Evolutionary conservation across 2,329 filamentous ascomycete genomes (phyloP).

Genomic region (Fusarium virguliforme): DNA sequence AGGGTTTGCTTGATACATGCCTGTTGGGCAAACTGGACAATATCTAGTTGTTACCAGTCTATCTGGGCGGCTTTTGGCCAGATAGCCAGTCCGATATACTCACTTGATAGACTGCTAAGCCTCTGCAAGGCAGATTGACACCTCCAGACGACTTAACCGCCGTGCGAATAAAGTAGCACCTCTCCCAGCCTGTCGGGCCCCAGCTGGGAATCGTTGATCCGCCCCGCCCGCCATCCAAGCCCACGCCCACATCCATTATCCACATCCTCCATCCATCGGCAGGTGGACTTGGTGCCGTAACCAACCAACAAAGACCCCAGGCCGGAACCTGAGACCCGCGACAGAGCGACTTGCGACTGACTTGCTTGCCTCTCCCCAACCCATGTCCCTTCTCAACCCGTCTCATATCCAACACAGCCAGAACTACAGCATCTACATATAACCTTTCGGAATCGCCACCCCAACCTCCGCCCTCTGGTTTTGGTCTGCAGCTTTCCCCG

Average conservation of each 20-base stretch:
- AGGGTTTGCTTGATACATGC: not conserved
- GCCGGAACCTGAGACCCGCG: slow-evolving; percentile 37
- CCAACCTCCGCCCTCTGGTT: slow-evolving; percentile 17
- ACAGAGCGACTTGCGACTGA: slow-evolving; percentile 28
- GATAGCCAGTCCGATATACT: too few species aligned
- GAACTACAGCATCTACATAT: slow-evolving; percentile 13
- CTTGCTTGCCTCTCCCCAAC: slow-evolving; percentile 38
- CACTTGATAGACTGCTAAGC: not conserved
- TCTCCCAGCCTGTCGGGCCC: slow-evolving; percentile 22
- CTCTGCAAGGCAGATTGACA: not conserved
- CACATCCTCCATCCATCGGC: not conserved
- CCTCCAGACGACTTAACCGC: slow-evolving; percentile 6
- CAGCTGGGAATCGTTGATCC: slow-evolving; percentile 51
- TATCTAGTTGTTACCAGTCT: not conserved
- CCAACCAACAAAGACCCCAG: slow-evolving; percentile 38
- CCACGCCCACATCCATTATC: slow-evolving; percentile 18
- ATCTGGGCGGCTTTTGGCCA: not conserved
- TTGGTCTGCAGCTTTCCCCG: slow-evolving; percentile 27
- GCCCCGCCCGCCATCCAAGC: slow-evolving; percentile 36
- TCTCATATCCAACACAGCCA: slow-evolving; percentile 19
- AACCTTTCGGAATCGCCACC: slow-evolving; percentile 14
- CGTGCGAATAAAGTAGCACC: not conserved
- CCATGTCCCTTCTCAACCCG: slow-evolving; percentile 32
- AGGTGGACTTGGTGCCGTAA: not conserved
- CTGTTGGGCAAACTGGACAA: not conserved